Conservation (phyloP, 164 flowering plant genomes). For the Santalum album region DNA sequence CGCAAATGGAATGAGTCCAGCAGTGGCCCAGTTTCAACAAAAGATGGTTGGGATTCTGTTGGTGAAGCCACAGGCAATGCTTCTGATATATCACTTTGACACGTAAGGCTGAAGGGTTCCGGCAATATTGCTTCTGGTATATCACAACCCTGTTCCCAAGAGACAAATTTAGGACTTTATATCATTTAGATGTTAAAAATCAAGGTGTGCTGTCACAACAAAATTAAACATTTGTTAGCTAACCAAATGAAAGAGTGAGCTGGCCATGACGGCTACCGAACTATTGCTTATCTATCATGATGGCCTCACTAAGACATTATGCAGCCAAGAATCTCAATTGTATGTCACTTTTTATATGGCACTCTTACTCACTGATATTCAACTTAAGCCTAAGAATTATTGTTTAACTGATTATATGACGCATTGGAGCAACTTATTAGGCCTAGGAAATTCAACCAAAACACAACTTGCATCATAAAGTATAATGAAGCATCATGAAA, state of each 20-base stretch:
- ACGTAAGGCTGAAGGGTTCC: constrained; percentile 27
- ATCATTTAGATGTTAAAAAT: no score
- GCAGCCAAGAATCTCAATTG: no score
- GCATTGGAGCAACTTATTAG: no score
- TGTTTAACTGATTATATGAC: no score
- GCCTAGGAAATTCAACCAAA: no score
- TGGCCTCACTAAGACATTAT: neutral
- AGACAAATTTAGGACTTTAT: neutral
- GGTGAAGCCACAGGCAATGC: constrained; percentile 13
- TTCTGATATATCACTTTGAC: constrained; percentile 6
- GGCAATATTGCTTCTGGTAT: constrained; percentile 23
- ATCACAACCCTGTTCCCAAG: constrained; percentile 27
- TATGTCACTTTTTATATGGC: no score
- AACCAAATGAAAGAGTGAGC: neutral
- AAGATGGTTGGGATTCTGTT: constrained; percentile 7
- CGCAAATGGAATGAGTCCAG: constrained; percentile 16
- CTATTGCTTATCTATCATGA: neutral
- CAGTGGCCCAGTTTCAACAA: constrained; percentile 16
- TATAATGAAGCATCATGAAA: no score
- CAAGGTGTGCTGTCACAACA: no score
- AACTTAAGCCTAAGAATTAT: no score
- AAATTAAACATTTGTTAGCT: neutral
- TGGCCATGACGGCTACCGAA: no score
- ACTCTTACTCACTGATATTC: no score
- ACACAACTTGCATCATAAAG: no score